Evolutionary conservation across 1,284 basidiomycete genomes (phyloP), one percentile per base, ranked within the genome.

Genomic region (Sanguinoderma infundibulare): DNA sequence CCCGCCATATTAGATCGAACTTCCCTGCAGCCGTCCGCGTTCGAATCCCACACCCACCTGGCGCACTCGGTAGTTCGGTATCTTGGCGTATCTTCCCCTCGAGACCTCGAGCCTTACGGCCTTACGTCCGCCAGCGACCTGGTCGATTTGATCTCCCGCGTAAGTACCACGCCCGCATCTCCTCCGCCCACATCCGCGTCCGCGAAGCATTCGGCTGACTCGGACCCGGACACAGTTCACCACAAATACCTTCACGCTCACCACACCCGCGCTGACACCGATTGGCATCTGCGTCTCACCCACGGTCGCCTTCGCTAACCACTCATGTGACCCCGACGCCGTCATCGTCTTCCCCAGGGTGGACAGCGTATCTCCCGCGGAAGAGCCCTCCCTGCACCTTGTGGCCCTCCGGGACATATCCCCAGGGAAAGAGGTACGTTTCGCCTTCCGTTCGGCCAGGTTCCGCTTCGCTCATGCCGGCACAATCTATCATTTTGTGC

Each of bases 321-420:
- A 98, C 72, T 93, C 94, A 0, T 98, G 96, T 71, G 83, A 86
- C 24, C 96, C 96, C 0, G 97, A 98, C 67, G 94, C 91, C 0
- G 93, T 91, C 28, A 84, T 96, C 30, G 94, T 98, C 1, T 98
- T 96, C 72, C 95, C 96, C 39, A 78, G 83, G 15, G 63, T 77
- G 28, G 69, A 81, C 24, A 66, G 71, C 38, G 63, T 71, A 38
- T 59, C 74, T 2, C 66, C 72, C 4, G 69, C 67, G 34, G 75
- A 81, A 32, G 87, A 90, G 70, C 87, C 89, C 1, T 72, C 80
- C 12, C 87, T 96, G 83, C 83, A 90, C 40, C 81, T 96, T 9
- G 78, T 95, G 15, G 87, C 90, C 0, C 76, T 96, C 15, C 81
- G 81, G 49, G 77, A 87, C 32, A 89, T 98, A 44, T 55, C 70